Conservation (phyloP, 306 rosid genomes). For the Citrullus mucosospermus region DNA sequence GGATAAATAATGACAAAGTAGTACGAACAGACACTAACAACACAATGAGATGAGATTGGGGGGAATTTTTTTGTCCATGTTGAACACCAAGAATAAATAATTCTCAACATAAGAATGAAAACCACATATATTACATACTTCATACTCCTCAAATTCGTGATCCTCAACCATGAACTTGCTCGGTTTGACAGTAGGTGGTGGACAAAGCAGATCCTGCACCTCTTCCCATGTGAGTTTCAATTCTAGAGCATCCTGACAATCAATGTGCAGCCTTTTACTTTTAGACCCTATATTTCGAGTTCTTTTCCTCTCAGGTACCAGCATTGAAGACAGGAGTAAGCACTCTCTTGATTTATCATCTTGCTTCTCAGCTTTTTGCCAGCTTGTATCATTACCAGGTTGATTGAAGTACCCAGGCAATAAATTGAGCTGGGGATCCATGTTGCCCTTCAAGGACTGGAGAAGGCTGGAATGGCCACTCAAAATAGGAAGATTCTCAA, state of each 20-base stretch:
- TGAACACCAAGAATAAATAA: background rate
- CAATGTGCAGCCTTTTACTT: slow-evolving; percentile 90
- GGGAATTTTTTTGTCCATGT: background rate
- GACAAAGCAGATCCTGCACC: slow-evolving; percentile 92
- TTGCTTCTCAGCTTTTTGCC: slow-evolving; percentile 58
- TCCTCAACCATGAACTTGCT: slow-evolving; percentile 81
- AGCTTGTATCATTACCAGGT: slow-evolving; percentile 52
- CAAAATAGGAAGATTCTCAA: slow-evolving; percentile 81
- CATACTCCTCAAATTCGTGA: slow-evolving; percentile 89
- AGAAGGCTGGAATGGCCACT: slow-evolving; percentile 95
- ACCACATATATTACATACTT: slow-evolving; percentile 36
- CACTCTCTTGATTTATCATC: slow-evolving; percentile 64
- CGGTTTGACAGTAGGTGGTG: slow-evolving; percentile 82
- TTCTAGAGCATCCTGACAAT: slow-evolving; percentile 88
- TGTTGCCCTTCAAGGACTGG: slow-evolving; percentile 78
- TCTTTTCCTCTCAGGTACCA: slow-evolving; percentile 71
- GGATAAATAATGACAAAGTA: background rate
- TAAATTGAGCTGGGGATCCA: slow-evolving; percentile 56
- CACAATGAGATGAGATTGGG: background rate
- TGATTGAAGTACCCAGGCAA: slow-evolving; percentile 62
- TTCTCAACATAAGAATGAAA: background rate
- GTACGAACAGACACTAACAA: background rate
- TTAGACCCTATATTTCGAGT: slow-evolving; percentile 89
- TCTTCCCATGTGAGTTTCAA: slow-evolving; percentile 95
- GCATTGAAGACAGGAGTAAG: slow-evolving; percentile 43